Base-by-base conservation (phyloP, 2,329 filamentous ascomycete species). In the Curvularia lunata region DNA sequence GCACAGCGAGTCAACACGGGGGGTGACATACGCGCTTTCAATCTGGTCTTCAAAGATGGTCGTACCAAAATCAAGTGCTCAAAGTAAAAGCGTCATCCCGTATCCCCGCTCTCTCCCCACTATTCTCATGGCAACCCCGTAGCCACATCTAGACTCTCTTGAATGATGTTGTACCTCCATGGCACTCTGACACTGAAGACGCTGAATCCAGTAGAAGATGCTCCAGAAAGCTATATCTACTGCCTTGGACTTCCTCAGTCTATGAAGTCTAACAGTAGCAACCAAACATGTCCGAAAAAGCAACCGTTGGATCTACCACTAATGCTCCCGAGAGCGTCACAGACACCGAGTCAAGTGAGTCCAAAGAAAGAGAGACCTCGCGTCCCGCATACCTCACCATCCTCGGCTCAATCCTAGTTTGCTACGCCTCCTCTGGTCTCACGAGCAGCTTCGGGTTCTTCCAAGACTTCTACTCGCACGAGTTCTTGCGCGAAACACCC, bases 361-460 rank as follows among this genome's bases (percentile, higher is more conserved):
- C 48, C 67, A 64, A 64, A 32, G 48, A 54, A 37, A 30, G 37
- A 19, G 74, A 66, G n/a, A 63, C 63, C 40, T 57, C 50, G 13
- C 43, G 48, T 48, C 58, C 53, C 30, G 61, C 74, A 16, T 78
- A 73, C 75, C 62, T 76, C 6, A 75, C 72, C 5, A 71, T 79
- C 4, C 34, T 67, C 2, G 77, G 77, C n/a, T 73, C 71, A 5
- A 72, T 71, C 21, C 70, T 76, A 10, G 69, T 75, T 27, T 71
- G 77, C 48, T 80, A 78, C 64, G 73, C 71, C 50, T 75, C 75
- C 27, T 75, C 75, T 43, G 77, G 77, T 9, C 74, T 79, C 61
- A 68, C 80, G 60, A 79, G 77, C 47, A 75, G 74, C 54, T 78
- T 81, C 48, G 79, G 78, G 9, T 77, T 80, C 18, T 81, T 81